Base-by-base conservation (phyloP, 345 rosid genomes). In the Eutrema yunnanense region DNA sequence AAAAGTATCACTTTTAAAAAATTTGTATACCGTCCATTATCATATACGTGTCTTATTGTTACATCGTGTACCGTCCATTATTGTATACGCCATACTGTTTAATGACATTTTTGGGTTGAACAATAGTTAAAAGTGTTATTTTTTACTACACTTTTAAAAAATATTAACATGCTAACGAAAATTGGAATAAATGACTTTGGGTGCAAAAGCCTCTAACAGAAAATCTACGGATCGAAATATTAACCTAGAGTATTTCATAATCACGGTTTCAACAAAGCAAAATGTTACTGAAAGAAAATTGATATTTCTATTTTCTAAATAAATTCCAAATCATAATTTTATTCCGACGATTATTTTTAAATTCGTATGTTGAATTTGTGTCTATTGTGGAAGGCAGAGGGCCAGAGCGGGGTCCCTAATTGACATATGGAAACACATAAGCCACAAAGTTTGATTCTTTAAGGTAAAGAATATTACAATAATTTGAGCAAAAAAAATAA, bases 381-480 rank as follows among this genome's bases (percentile, higher is more conserved):
- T 61, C 11, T 62, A 32, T 65, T 65, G 66, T 49, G 68, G 34
- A 56, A 36, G 19, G 10, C 26, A 33, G 4, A 33, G 60, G 29
- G 49, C 44, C 46, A 58, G n/a, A 32, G 63, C 38, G 2, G 57
- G 58, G 71, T 56, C 51, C 44, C 3, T 38, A 47, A 47, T 65
- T 40, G 72, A 38, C 58, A 58, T 3, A 52, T 50, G 67, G 46
- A 55, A 49, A 42, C 54, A 41, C 61, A 58, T 49, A 66, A 13
- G 38, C 72, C 78, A 58, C 54, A 58, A 66, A 49, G 67, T 49
- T 40, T 5, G 72, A 66, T 50, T 46, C 53, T 48, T 73, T 65
- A 30, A 65, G 36, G 66, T 65, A 37, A 73, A 49, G 47, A 66
- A 74, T 58, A 38, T 30, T 19, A 66, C 12, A n/a, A n/a, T n/a